Evolutionary conservation across 768 basidiomycete species (phyloP), one percentile per base, ranked within the genome.

Genomic region (Amanita rubescens): DNA sequence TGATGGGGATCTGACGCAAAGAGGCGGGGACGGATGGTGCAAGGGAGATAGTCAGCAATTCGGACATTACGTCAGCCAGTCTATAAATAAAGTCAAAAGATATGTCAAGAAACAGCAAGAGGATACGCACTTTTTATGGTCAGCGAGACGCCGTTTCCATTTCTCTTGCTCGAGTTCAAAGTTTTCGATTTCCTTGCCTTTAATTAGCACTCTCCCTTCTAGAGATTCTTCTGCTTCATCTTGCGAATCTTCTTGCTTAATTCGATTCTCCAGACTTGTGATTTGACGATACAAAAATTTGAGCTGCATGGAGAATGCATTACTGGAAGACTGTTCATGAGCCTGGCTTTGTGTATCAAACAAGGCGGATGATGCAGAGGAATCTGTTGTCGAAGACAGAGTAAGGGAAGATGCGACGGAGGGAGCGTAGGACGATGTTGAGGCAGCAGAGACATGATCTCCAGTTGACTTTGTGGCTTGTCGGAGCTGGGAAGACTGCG

Each of bases 1-100:
- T 94, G 35, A 80, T 82, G 0, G 95, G 92, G 46, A 98, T 89
- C 54, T 86, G 84, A 42, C 93, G 87, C 1, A 97, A 72, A 0
- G 93, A 94, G 0, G 89, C 84, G 0, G 96, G 95, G 0, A 95
- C 85, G 9, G 81, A 81, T 0, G 94, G 91, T 2, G 94, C 85
- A 35, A 91, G 79, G 0, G 93, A 90, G 1, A 95, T 81, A 35
- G 83, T 78, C 50, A 99, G 79, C 24, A 99, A 80, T 55, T 89
- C 85, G 68, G 94, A 92, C 60, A 95, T 91, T 55, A 82, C 79
- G 59, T 98, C 94, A 0, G 90, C 92, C 5, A 97, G 79, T 55
- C 94, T 97, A 47, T 3, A 24, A 35, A 19, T 35, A 39, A 33
- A 41, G 56, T 41, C 14, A 42, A 46, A 39, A 59, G 55, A 54